Conservation (phyloP, 371 early-diverging fungal species). For the Rhizopus delemar region DNA sequence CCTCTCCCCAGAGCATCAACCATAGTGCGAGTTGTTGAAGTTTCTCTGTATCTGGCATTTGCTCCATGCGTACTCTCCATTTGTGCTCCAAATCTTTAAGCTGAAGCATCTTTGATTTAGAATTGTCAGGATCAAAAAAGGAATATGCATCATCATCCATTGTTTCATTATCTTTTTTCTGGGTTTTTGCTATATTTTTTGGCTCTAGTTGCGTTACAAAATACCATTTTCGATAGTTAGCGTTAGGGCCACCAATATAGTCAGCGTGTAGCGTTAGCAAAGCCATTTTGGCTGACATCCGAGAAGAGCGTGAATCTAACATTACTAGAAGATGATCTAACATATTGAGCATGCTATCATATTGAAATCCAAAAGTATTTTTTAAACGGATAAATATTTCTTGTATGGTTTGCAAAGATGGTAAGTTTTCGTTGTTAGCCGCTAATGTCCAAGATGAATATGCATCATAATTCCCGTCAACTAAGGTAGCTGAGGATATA, state of each 20-base stretch:
- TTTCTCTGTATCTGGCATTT: slow-evolving; percentile 70
- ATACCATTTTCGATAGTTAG: slow-evolving; percentile 87
- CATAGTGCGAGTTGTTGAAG: slow-evolving; percentile 79
- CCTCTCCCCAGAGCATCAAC: slow-evolving; percentile 88
- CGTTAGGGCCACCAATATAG: slow-evolving; percentile 82
- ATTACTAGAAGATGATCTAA: slow-evolving; percentile 77
- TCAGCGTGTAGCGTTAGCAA: slow-evolving; percentile 81
- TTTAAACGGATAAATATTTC: slow-evolving; percentile 24
- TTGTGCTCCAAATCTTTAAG: slow-evolving; percentile 57
- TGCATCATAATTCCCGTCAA: no score
- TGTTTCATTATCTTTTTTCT: no score
- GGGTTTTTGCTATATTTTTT: slow-evolving; percentile 36
- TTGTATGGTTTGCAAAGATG: slow-evolving; percentile 7
- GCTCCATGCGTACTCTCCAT: slow-evolving; percentile 74
- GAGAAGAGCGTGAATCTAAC: slow-evolving; percentile 84
- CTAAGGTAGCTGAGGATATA: no score
- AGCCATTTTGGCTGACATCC: slow-evolving; percentile 77
- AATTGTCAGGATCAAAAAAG: slow-evolving; percentile 52
- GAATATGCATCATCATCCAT: no score
- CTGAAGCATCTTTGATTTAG: slow-evolving; percentile 43
- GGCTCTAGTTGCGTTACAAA: slow-evolving; percentile 81
- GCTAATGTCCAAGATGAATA: no score
- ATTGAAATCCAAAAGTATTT: slow-evolving; percentile 79
- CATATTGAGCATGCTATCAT: slow-evolving; percentile 76
- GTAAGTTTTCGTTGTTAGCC: no score